Evolutionary conservation across 1,284 basidiomycete genomes (phyloP).

Genomic region (Papiliotrema flavescens): DNA sequence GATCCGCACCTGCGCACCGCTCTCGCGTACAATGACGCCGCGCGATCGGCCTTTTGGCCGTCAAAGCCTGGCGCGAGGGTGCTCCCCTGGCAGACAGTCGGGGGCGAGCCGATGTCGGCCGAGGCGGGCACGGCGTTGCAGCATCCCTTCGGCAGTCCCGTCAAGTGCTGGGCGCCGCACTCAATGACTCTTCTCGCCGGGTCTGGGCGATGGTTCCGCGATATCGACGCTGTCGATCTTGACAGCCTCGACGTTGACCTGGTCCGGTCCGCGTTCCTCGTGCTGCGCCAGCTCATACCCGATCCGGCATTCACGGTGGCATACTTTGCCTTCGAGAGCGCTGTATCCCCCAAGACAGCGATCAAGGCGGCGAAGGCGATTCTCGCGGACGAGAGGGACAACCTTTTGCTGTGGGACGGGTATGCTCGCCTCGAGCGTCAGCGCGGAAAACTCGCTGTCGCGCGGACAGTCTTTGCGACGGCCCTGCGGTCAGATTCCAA

Average conservation of each 20-base stretch:
- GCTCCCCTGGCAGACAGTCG: slow-evolving; percentile 40
- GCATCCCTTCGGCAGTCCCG: slow-evolving; percentile 29
- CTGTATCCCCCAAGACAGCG: slow-evolving; percentile 27
- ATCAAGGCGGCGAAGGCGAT: slow-evolving; percentile 66
- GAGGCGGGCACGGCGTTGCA: slow-evolving; percentile 21
- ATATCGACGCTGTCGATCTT: slow-evolving; percentile 33
- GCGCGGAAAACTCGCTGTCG: slow-evolving; percentile 65
- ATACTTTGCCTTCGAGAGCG: slow-evolving; percentile 44
- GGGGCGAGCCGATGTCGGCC: slow-evolving; percentile 48
- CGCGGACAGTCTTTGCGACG: slow-evolving; percentile 77
- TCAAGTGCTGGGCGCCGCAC: slow-evolving; percentile 34
- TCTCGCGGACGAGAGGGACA: slow-evolving; percentile 62
- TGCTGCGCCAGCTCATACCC: slow-evolving; percentile 28
- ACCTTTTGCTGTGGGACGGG: slow-evolving; percentile 69
- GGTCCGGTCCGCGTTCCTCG: slow-evolving; percentile 26
- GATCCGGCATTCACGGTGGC: slow-evolving; percentile 47
- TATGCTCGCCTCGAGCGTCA: slow-evolving; percentile 77
- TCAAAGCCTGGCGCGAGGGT: slow-evolving; percentile 1
- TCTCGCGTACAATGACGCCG: slow-evolving; percentile 12
- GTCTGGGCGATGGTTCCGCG: slow-evolving; percentile 41
- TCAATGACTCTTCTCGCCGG: slow-evolving; percentile 22
- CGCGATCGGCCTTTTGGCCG: slow-evolving; percentile 39
- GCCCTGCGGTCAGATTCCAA: slow-evolving; percentile 42
- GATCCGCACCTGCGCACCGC: slow-evolving; percentile 47
- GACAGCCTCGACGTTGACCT: slow-evolving; percentile 31